phyloP scores from a whole-genome alignment of 1,284 basidiomycete genomes.

The Cutaneotrichosporon arboriforme region DNA sequence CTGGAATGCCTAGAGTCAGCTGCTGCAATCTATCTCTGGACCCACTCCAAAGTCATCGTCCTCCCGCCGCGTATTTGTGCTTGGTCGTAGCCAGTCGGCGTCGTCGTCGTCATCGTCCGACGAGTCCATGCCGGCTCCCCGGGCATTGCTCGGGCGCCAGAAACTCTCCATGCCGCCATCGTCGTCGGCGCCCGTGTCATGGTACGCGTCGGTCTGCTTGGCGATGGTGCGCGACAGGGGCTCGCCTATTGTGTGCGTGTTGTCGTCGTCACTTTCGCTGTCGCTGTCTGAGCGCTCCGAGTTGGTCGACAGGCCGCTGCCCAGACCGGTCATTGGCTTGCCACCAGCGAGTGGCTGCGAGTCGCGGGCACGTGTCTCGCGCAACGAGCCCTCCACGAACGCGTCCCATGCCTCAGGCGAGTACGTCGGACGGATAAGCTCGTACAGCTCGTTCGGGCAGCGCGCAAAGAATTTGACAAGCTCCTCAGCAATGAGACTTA shows the following conservation, averaged over 20 bases:
- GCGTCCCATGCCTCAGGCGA: conserved; percentile 79
- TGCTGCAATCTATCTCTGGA: background rate
- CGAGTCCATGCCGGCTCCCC: conserved; percentile 24
- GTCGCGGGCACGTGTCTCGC: conserved; percentile 78
- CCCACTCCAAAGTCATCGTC: conserved; percentile 43
- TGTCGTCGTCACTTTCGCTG: conserved; percentile 33
- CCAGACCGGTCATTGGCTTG: conserved; percentile 36
- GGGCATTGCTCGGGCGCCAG: conserved; percentile 13
- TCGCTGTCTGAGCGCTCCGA: conserved; percentile 22
- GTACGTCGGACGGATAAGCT: conserved; percentile 59
- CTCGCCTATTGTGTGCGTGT: conserved; percentile 34
- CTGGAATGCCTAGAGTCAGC: conserved; percentile 22
- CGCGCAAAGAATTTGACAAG: conserved; percentile 56
- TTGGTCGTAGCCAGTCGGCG: conserved; percentile 42
- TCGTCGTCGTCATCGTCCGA: conserved; percentile 45
- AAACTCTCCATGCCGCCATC: conserved; percentile 24
- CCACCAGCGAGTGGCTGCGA: conserved; percentile 71
- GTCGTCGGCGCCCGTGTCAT: conserved; percentile 26
- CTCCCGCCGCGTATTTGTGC: conserved; percentile 18
- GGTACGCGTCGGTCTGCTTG: conserved; percentile 22
- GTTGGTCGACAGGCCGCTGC: conserved; percentile 8
- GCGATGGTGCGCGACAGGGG: conserved; percentile 31
- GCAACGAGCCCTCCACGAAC: conserved; percentile 74
- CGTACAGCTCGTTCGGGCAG: conserved; percentile 73
- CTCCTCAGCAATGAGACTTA: conserved; percentile 68